A percentile compares a stretch with the other conserved stretches of the same genome.
phyloP scores from a whole-genome alignment of 495 filamentous ascomycete species.

The Podospora australis region DNA sequence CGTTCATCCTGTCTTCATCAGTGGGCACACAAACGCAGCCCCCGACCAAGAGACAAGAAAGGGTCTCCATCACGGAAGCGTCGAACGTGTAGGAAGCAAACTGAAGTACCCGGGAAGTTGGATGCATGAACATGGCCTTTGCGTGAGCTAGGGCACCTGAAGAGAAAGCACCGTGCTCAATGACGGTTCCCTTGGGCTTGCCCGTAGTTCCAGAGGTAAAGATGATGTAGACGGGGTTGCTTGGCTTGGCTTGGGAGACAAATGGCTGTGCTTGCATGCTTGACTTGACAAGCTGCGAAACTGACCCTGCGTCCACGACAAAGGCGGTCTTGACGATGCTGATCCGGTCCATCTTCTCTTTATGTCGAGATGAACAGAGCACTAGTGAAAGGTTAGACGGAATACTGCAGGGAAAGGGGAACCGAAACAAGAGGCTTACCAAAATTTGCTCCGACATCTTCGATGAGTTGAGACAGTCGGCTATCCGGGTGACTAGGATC shows the following conservation, averaged over 20 bases:
- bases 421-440: too few species aligned
- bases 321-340: neutral
- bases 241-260: slow-evolving; percentile 16
- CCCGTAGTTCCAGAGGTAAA: slow-evolving; percentile 50
- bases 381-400: too few species aligned
- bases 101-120: slow-evolving; percentile 45
- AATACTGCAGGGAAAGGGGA: too few species aligned
- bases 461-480: slow-evolving; percentile 33
- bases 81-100: slow-evolving; percentile 62
- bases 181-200: slow-evolving; percentile 37
- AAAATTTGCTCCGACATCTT: slow-evolving; percentile 18
- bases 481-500: slow-evolving; percentile 49
- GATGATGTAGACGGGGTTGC: slow-evolving; percentile 44
- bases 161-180: slow-evolving; percentile 35
- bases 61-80: slow-evolving; percentile 48
- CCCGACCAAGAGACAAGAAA: slow-evolving; percentile 48
- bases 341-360: slow-evolving; percentile 12
- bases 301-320: slow-evolving; percentile 9
- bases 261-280: neutral
- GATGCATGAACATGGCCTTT: slow-evolving; percentile 31
- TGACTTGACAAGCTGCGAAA: neutral
- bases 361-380: slow-evolving; percentile 43
- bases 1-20: slow-evolving; percentile 25
- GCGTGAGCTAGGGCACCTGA: slow-evolving; percentile 36
- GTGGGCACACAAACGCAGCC: slow-evolving; percentile 37